phyloP scores from a whole-genome alignment of 2,329 filamentous ascomycete species.

The Xylaria multiplex region DNA sequence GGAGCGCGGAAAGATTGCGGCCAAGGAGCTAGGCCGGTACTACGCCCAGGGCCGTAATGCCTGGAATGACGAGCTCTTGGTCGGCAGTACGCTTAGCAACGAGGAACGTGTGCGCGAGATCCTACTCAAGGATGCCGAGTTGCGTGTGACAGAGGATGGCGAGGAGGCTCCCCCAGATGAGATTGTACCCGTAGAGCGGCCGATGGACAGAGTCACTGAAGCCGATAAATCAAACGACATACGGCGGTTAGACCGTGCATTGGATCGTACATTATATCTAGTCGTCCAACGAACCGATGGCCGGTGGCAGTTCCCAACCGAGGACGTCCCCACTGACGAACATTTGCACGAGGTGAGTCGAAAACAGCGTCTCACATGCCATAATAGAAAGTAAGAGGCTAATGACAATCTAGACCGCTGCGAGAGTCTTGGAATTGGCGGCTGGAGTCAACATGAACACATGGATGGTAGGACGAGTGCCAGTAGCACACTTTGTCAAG shows the following conservation, averaged over 20 bases:
- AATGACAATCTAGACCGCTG: conserved; percentile 72
- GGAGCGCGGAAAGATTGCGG: conserved; percentile 76
- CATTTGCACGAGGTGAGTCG: conserved; percentile 81
- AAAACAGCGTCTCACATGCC: background rate
- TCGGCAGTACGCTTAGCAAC: conserved; percentile 75
- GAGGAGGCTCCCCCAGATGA: conserved; percentile 68
- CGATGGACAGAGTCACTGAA: conserved; percentile 75
- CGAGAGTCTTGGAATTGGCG: conserved; percentile 78
- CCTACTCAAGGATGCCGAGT: conserved; percentile 79
- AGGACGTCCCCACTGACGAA: conserved; percentile 74
- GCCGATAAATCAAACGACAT: conserved; percentile 81
- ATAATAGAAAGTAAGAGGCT: conserved; percentile 20
- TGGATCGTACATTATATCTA: conserved; percentile 87
- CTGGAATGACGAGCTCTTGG: conserved; percentile 91
- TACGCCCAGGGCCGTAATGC: conserved; percentile 73
- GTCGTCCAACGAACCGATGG: conserved; percentile 79
- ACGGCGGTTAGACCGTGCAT: conserved; percentile 78
- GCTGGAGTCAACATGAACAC: conserved; percentile 98
- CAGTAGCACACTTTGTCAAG: conserved; percentile 80
- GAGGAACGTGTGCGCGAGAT: conserved; percentile 73
- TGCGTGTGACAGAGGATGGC: conserved; percentile 67
- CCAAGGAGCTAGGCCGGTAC: conserved; percentile 87
- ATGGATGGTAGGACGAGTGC: conserved; percentile 92
- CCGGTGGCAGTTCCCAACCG: conserved; percentile 84
- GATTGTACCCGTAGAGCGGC: conserved; percentile 75